Percentiles rank a stretch among this genome's conserved stretches.
Conservation (phyloP, 2,329 filamentous ascomycete genomes). For the Venturia effusa region DNA sequence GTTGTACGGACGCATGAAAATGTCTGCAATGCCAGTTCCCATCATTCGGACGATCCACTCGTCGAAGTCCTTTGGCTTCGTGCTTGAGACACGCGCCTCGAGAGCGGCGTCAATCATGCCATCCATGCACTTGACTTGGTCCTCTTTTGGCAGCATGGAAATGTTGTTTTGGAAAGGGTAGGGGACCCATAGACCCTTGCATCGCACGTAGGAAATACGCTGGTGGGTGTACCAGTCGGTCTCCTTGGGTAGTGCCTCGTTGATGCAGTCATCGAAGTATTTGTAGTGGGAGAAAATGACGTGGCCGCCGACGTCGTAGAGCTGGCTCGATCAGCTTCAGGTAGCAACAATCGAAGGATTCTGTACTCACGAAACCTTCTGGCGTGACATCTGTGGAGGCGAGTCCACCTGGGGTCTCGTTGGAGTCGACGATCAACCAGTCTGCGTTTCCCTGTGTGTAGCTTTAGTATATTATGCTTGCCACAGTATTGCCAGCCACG, state of each 20-base stretch:
- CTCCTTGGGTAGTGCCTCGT: conserved; percentile 88
- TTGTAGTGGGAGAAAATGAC: conserved; percentile 99
- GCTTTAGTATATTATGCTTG: conserved; percentile 12
- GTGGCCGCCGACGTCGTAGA: conserved; percentile 97
- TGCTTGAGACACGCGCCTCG: conserved; percentile 73
- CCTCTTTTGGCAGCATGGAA: conserved; percentile 93
- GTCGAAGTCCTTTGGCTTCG: conserved; percentile 93
- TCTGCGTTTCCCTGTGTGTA: conserved; percentile 67
- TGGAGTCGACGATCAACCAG: conserved; percentile 92
- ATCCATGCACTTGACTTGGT: conserved; percentile 89
- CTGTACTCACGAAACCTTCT: conserved; percentile 81
- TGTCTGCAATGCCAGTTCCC: conserved; percentile 78
- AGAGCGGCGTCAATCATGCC: conserved; percentile 92
- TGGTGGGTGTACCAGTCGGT: conserved; percentile 97
- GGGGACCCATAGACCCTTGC: conserved; percentile 91
- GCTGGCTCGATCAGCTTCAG: conserved; percentile 39
- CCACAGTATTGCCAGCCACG: not conserved
- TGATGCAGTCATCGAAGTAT: conserved; percentile 98
- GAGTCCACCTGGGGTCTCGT: conserved; percentile 86
- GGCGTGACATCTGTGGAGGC: conserved; percentile 90
- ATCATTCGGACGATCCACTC: conserved; percentile 95
- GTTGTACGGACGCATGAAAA: conserved; percentile 99
- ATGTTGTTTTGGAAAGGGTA: conserved; percentile 99
- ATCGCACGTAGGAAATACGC: conserved; percentile 97
- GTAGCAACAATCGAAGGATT: conserved; percentile 9